phyloP scores from a whole-genome alignment of 768 basidiomycete genomes.

The Tricholomella constricta region DNA sequence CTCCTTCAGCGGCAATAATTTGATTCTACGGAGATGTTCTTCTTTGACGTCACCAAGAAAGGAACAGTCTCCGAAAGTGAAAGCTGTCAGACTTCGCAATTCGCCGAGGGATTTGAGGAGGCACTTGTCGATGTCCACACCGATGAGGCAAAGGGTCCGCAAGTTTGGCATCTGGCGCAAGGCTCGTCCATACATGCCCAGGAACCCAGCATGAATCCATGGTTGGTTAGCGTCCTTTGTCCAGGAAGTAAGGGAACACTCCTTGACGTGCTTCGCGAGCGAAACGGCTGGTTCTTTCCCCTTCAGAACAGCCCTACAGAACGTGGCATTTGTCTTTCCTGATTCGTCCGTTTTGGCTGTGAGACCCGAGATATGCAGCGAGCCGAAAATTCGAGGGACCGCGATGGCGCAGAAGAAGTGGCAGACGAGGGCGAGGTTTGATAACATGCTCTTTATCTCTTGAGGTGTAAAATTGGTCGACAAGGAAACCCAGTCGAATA shows the following conservation, averaged over 20 bases:
- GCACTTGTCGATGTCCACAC: conserved; percentile 2
- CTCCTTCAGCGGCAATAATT: conserved; percentile 6
- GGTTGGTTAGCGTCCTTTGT: not conserved
- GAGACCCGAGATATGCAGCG: conserved; percentile 25
- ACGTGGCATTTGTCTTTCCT: conserved; percentile 10
- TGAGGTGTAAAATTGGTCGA: conserved; percentile 10
- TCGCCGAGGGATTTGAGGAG: conserved; percentile 15
- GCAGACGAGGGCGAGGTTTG: conserved; percentile 42
- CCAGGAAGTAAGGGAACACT: conserved; percentile 21
- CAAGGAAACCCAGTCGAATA: conserved; percentile 37
- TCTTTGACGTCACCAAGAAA: not conserved
- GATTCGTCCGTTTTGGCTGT: not conserved
- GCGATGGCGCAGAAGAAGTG: conserved; percentile 41
- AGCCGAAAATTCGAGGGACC: conserved; percentile 42
- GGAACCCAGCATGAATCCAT: conserved; percentile 7
- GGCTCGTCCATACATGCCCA: conserved; percentile 16
- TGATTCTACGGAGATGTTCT: not conserved
- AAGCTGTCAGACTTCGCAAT: conserved; percentile 3
- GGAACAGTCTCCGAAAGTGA: not conserved
- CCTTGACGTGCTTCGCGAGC: conserved; percentile 31
- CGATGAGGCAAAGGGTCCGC: not conserved
- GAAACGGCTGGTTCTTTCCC: conserved; percentile 27
- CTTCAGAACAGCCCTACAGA: conserved; percentile 30
- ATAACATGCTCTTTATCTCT: conserved; percentile 23
- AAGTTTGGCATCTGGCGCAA: conserved; percentile 19